Base-by-base conservation (phyloP, 208 protist species). In the Trypanosoma cruzi region DNA sequence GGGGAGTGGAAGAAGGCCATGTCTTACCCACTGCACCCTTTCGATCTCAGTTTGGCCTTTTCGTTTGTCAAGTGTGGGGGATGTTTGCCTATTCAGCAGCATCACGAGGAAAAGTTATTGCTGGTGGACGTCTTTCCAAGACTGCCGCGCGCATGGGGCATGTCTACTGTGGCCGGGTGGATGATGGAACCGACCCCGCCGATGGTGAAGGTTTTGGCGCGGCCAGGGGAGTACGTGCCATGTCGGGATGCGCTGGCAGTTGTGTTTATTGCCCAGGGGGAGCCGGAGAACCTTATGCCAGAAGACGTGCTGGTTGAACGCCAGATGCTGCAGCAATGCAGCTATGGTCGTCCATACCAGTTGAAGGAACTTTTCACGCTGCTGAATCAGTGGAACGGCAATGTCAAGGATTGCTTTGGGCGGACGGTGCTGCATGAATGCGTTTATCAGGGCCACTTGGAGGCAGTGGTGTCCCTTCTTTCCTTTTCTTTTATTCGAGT, bases 351-450 rank as follows among this genome's bases (percentile, higher is more conserved):
- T 13, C 68, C 58, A 26, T 54, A 60, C 49, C 32, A 62, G 40
- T 7, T 68, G 40, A 22, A 79, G n/a, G 31, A 67, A 28, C 18
- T 80, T 40, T 44, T 67, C 24, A 57, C 68, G 18, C 28, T 58
- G 6, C 22, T 94, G 32, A 91, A 79, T 53, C 72, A 71, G 65
- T 90, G 84, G 86, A 94, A 94, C 68, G 79, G 79, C 53, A 93
- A 93, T 64, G 77, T 85, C 4, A 68, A 65, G 36, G 91, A 96
- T 73, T 72, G 84, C 52, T 71, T 93, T 46, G 88, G 88, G 22
- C 84, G 88, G 53, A 94, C 91, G 1, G 57, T 91, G 22, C 71
- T 96, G 42, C 85, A 94, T 55, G 88, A 96, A 32, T 79, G 73
- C 36, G 81, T 82, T 36, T 73, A 81, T 29, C 73, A 68, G 1